Conservation (phyloP, 1,284 basidiomycete species). For the Pseudozyma hubeiensis region DNA sequence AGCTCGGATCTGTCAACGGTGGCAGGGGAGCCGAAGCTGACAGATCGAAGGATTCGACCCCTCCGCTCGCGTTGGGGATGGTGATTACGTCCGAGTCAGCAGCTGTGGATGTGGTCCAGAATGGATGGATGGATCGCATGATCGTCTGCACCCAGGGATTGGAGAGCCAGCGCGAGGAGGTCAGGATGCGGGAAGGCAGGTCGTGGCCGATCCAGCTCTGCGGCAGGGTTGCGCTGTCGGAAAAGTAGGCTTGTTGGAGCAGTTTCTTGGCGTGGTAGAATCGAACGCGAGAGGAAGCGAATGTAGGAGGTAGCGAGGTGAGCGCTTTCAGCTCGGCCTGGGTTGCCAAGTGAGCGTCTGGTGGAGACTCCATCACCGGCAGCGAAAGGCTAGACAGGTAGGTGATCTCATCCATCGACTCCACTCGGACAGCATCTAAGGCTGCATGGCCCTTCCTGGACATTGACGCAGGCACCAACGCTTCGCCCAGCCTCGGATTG, state of each 20-base stretch:
- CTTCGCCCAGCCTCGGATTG: slow-evolving; percentile 28
- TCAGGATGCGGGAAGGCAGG: slow-evolving; percentile 67
- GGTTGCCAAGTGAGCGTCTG: background rate
- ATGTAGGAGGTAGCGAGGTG: slow-evolving; percentile 25
- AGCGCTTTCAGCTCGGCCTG: slow-evolving; percentile 19
- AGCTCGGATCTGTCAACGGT: slow-evolving; percentile 47
- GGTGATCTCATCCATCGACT: slow-evolving; percentile 25
- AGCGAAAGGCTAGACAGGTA: slow-evolving; percentile 39
- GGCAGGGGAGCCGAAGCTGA: slow-evolving; percentile 26
- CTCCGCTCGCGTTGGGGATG: background rate
- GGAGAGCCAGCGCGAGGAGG: slow-evolving; percentile 9
- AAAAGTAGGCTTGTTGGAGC: slow-evolving; percentile 38
- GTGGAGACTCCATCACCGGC: slow-evolving; percentile 36
- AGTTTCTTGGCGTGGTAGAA: slow-evolving; percentile 43
- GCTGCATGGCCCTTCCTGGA: background rate
- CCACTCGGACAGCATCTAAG: background rate
- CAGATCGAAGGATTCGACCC: slow-evolving; percentile 22
- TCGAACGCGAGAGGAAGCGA: slow-evolving; percentile 28
- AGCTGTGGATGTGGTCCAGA: slow-evolving; percentile 14
- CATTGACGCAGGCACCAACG: slow-evolving; percentile 22
- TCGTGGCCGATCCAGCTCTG: slow-evolving; percentile 70
- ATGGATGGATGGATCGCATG: slow-evolving; percentile 23
- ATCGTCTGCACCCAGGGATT: background rate
- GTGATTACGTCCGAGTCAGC: background rate
- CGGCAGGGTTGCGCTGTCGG: slow-evolving; percentile 37